Conservation (phyloP, 2,329 filamentous ascomycete species). For the Immersiporthe knoxdaviesiana region DNA sequence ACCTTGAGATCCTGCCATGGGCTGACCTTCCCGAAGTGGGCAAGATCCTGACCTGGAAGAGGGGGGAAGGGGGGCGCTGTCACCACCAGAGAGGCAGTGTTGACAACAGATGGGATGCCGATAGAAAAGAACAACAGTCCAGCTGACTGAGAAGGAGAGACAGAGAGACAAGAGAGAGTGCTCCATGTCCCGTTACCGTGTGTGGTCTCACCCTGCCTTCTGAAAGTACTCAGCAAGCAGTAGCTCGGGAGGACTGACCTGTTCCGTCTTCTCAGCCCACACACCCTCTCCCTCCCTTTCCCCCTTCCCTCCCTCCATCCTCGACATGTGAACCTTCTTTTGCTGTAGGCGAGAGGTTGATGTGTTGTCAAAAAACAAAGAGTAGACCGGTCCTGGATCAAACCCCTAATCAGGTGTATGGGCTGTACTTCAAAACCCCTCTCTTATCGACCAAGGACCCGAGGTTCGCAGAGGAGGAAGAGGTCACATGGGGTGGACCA, state of each 20-base stretch:
- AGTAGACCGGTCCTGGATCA: too few relatives aligned
- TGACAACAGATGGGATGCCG: slow-evolving; percentile 6
- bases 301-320: background rate
- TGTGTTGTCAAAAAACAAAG: slow-evolving; percentile 16
- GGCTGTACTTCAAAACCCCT: too few relatives aligned
- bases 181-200: background rate
- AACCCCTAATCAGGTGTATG: too few relatives aligned
- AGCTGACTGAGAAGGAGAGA: slow-evolving; percentile 3
- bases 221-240: background rate
- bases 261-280: slow-evolving; percentile 7
- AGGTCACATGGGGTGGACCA: slow-evolving; percentile 17
- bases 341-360: slow-evolving; percentile 23
- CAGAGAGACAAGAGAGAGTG: background rate
- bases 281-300: too few relatives aligned
- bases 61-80: background rate
- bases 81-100: slow-evolving; percentile 1
- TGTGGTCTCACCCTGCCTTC: slow-evolving; percentile 4
- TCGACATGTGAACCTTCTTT: slow-evolving; percentile 16
- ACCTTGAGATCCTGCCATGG: slow-evolving; percentile 24
- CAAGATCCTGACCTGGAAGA: slow-evolving; percentile 15
- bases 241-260: slow-evolving; percentile 9
- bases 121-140: slow-evolving; percentile 17
- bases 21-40: slow-evolving; percentile 26
- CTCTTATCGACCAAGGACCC: slow-evolving; percentile 13
- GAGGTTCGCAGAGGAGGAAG: slow-evolving; percentile 10